Evolutionary conservation across 2,329 filamentous ascomycete species (phyloP), one percentile per base, ranked within the genome.

Genomic region (Periconia sp.): DNA sequence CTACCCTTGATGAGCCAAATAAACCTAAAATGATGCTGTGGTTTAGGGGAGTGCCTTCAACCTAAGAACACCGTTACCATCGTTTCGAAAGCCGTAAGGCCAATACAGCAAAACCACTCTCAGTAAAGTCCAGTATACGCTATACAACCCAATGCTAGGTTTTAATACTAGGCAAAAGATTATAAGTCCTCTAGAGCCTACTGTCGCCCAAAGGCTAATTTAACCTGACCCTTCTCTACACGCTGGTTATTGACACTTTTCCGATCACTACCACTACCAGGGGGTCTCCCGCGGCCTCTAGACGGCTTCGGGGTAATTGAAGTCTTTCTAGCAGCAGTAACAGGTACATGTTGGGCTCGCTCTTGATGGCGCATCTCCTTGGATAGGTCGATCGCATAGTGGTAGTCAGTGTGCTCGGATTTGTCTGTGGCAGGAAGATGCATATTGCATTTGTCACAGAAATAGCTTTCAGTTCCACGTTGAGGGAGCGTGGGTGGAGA

Each of bases 401-500:
- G 94, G 88, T 92, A 97, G 72, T 99, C 94, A 50, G 88, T 81
- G 72, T 99, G 94, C 74, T 90, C 92, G 60, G 86, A 82, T 62
- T 82, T 81, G 52, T 87, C 83, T 23, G 77, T 68, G 40, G 80
- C 77, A 13, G 81, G 78, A 33, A 94, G 77, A n/a, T 71, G 69
- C 63, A 82, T 80, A 54, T 82, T 80, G 72, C 92, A 96, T 57
- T 85, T 84, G 47, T 78, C 69, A 72, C 91, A 96, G 52, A 77
- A 76, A 59, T 78, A 82, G 0, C 59, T 63, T 10, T 75, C 64
- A 1, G 65, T 14, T 1, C 58, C 58, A 47, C 58, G 55, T 47
- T 74, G 66, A 6, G 64, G 63, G 8, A 52, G 13, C 33, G 55
- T 37, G 23, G 11, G 8, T 45, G 44, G 15, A 19, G 17, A 23